Evolutionary conservation across 1,284 basidiomycete species (phyloP).

Genomic region (Waitea zeae): DNA sequence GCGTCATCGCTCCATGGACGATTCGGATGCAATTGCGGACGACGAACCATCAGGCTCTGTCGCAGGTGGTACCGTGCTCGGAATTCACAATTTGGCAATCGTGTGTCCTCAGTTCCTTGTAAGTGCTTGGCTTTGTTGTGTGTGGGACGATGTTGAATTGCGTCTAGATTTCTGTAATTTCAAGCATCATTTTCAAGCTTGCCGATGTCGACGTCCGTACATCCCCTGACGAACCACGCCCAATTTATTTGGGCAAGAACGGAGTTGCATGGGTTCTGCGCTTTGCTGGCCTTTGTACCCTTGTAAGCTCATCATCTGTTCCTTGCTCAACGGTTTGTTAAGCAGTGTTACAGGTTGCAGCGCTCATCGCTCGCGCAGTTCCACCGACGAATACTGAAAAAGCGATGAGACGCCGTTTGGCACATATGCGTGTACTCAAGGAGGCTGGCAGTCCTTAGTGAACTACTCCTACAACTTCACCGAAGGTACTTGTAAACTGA

Average conservation of each 20-base stretch:
- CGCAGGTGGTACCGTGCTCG: constrained; percentile 87
- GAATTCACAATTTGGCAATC: constrained; percentile 90
- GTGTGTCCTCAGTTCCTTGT: constrained; percentile 88
- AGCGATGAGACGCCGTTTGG: constrained; percentile 68
- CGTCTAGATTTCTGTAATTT: constrained; percentile 68
- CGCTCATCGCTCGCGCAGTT: constrained; percentile 60
- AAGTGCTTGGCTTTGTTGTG: constrained; percentile 15
- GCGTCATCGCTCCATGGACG: constrained; percentile 48
- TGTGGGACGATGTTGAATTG: constrained; percentile 1
- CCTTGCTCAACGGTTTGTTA: too few relatives aligned
- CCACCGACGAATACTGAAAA: constrained; percentile 80
- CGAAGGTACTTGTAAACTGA: too few relatives aligned
- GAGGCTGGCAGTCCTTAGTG: constrained; percentile 36
- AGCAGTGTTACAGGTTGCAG: constrained; percentile 43
- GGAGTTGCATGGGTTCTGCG: constrained; percentile 89
- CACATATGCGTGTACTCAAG: constrained; percentile 55
- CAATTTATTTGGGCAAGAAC: constrained; percentile 60
- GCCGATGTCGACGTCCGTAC: constrained; percentile 34
- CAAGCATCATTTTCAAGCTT: constrained; percentile 74
- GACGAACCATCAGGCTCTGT: constrained; percentile 30
- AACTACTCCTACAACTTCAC: too few relatives aligned
- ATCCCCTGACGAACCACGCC: constrained; percentile 16
- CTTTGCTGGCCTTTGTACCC: constrained; percentile 76
- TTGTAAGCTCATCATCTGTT: constrained; percentile 33
- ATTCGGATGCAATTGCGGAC: constrained; percentile 19